Conservation (phyloP, 345 rosid genomes). For the Brassica carinata region DNA sequence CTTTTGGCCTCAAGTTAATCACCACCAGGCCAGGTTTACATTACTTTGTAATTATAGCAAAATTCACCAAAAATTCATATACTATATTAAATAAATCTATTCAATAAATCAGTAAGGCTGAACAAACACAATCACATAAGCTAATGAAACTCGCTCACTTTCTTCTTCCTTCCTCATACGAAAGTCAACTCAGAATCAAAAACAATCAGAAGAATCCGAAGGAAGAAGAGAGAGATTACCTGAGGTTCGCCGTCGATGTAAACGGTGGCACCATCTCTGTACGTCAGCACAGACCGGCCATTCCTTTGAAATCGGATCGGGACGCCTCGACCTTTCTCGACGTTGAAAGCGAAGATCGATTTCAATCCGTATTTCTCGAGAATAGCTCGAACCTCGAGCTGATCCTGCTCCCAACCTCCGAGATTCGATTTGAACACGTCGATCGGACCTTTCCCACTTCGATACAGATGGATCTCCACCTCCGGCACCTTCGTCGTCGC, state of each 20-base stretch:
- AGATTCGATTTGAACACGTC: conserved; percentile 71
- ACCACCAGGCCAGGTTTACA: not conserved
- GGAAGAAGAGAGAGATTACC: conserved; percentile 44
- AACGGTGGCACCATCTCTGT: conserved; percentile 71
- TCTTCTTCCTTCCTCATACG: not conserved
- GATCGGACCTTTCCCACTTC: conserved; percentile 81
- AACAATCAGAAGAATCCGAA: not conserved
- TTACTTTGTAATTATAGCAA: not conserved
- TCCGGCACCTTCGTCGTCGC: conserved; percentile 64
- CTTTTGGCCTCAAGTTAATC: too few relatives aligned
- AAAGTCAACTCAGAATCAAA: not conserved
- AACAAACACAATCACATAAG: conserved; percentile 1
- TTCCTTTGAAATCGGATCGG: conserved; percentile 87
- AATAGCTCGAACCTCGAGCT: conserved; percentile 80
- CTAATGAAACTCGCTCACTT: conserved; percentile 2
- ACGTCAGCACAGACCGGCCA: conserved; percentile 73
- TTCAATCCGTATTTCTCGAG: conserved; percentile 74
- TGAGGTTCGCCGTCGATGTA: conserved; percentile 86
- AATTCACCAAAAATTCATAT: not conserved
- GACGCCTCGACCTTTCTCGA: conserved; percentile 62
- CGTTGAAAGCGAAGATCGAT: conserved; percentile 76
- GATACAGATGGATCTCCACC: conserved; percentile 76
- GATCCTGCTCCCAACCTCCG: conserved; percentile 87
- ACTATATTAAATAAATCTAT: not conserved
- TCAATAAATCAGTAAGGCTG: not conserved